Evolutionary conservation across 352 stramenopile genomes (phyloP).

Genomic region (Pythium brachiatum): DNA sequence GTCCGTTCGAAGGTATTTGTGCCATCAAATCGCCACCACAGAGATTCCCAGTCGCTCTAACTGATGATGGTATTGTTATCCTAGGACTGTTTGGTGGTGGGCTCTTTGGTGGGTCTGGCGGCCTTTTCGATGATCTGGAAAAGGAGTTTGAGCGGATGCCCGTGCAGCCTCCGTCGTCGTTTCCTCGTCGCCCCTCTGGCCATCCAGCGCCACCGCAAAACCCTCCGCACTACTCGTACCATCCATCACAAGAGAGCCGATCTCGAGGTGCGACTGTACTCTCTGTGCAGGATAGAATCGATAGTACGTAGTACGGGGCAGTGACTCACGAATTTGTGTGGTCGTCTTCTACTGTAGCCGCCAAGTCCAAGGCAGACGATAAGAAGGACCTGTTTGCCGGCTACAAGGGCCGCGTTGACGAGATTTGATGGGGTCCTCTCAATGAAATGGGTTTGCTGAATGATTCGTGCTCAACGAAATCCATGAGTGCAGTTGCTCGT

Average conservation of each 20-base stretch:
- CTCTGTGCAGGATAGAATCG: no score
- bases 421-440: slow-evolving; percentile 41
- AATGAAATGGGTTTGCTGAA: background rate
- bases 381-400: slow-evolving; percentile 71
- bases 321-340: no score
- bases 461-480: no score
- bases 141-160: slow-evolving; percentile 66
- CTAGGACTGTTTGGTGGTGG: slow-evolving; percentile 58
- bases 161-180: slow-evolving; percentile 38
- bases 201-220: slow-evolving; percentile 40
- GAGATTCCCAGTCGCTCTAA: no score
- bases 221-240: slow-evolving; percentile 75
- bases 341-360: slow-evolving; percentile 11
- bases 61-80: no score
- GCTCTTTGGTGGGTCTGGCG: slow-evolving; percentile 30
- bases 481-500: no score
- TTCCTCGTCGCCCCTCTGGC: slow-evolving; percentile 37
- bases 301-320: no score
- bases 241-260: slow-evolving; percentile 41
- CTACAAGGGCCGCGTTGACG: slow-evolving; percentile 64
- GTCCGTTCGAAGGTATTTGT: slow-evolving; percentile 62
- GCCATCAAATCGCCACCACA: no score
- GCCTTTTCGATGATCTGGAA: slow-evolving; percentile 64
- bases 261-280: slow-evolving; percentile 28
- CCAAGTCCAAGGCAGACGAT: slow-evolving; percentile 37